Evolutionary conservation across 2,329 filamentous ascomycete genomes (phyloP), one percentile per base, ranked within the genome.

Genomic region (Alternaria sp.): DNA sequence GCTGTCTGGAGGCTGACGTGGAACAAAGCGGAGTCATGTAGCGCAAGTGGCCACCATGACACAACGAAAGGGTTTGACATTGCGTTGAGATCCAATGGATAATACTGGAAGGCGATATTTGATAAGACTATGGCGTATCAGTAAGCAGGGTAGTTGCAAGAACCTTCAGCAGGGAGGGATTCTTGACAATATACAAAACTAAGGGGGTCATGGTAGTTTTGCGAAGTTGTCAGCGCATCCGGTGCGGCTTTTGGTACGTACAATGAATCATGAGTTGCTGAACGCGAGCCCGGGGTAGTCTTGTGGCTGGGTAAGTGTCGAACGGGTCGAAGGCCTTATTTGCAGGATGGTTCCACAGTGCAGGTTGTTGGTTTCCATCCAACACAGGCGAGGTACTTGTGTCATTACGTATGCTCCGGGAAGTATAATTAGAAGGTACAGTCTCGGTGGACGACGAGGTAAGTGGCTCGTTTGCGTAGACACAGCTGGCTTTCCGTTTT

Each of bases 1-100:
- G 86, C 86, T 6, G 86, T 88, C 69, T 88, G 86, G 12, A 88
- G 77, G 3, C 86, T 88, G 23, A 88, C 86, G 66, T 88, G 86
- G 57, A 88, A 88, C 1, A 88, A 68, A 5, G 85, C 85, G 0
- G 86, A 85, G 59, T 88, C 86, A 0, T 80, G 82, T 0, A 88
- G 79, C 1, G 86, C 86, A 1, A 86, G 78, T 0, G 87, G 87
- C 86, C 87, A 88, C 87, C 87, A 88, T 0, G 86, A 87, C 7
- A 87, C 77, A 17, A 88, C 76, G 63, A 88, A 88, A 0, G 86
- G 86, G 66, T 88, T 88, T 8, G 86, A 86, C 0, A 74, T 74
- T n/a, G 81, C 69, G 62, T 80, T 83, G 8, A 87, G 76, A 55
- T 88, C 87, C 19, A 88, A 77, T 1, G 86, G 87, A 67, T 88